A percentile compares a stretch with the other conserved stretches of the same genome.
phyloP scores from a whole-genome alignment of 371 early-diverging fungal genomes.

The Rhizopus arrhizus region DNA sequence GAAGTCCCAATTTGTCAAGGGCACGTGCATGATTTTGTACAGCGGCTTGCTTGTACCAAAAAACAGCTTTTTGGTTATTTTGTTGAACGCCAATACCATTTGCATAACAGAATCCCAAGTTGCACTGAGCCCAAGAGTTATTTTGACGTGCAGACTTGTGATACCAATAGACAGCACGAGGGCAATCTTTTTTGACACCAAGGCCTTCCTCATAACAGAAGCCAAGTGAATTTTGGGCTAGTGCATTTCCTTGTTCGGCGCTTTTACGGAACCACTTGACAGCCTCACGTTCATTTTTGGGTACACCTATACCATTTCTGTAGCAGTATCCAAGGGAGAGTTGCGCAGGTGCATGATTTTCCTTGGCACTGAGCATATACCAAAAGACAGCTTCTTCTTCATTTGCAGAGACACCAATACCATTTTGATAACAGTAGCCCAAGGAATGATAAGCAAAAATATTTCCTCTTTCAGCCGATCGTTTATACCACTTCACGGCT shows the following conservation, averaged over 20 bases:
- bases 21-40: conserved; percentile 70
- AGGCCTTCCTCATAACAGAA: conserved; percentile 82
- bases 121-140: conserved; percentile 88
- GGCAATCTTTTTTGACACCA: conserved; percentile 65
- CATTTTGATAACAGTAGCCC: conserved; percentile 89
- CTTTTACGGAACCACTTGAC: conserved; percentile 69
- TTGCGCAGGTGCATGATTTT: conserved; percentile 69
- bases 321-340: conserved; percentile 85
- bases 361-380: conserved; percentile 71
- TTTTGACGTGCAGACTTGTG: conserved; percentile 74
- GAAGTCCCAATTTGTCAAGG: conserved; percentile 83
- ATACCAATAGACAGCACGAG: conserved; percentile 85
- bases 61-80: conserved; percentile 64
- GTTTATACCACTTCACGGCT: conserved; percentile 71
- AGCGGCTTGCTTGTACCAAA: conserved; percentile 76
- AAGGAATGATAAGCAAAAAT: conserved; percentile 79
- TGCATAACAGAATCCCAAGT: conserved; percentile 84
- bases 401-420: conserved; percentile 73
- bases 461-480: conserved; percentile 75
- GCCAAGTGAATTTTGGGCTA: conserved; percentile 84
- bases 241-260: conserved; percentile 72
- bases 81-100: conserved; percentile 77
- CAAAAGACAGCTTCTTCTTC: conserved; percentile 70
- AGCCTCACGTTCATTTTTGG: conserved; percentile 64
- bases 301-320: conserved; percentile 72